Evolutionary conservation across 2,329 filamentous ascomycete genomes (phyloP).

Genomic region (Xenoacremonium recifei): DNA sequence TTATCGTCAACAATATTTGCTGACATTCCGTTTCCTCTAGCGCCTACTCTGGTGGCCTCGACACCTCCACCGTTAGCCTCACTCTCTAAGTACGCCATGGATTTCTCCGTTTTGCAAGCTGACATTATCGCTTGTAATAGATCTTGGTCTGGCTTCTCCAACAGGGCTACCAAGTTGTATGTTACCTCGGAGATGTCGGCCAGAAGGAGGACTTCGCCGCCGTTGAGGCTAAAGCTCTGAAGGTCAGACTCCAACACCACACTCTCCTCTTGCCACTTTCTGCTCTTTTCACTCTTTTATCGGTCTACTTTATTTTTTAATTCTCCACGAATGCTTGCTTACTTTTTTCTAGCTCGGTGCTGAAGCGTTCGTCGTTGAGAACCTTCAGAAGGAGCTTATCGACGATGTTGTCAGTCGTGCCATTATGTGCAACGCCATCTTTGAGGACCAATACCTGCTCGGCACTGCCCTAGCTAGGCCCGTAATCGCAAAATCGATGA

Average conservation of each 20-base stretch:
- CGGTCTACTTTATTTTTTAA: not conserved
- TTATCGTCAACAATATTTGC: not conserved
- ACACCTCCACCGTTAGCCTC: not conserved
- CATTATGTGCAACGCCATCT: slow-evolving; percentile 56
- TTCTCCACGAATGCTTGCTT: not conserved
- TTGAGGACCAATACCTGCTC: slow-evolving; percentile 51
- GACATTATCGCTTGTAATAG: not conserved
- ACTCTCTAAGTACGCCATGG: not conserved
- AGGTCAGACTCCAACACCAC: not conserved
- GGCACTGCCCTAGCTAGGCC: slow-evolving; percentile 62
- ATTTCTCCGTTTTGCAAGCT: not conserved
- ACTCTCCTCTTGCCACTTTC: not conserved
- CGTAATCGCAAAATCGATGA: slow-evolving; percentile 58
- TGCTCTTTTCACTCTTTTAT: not conserved
- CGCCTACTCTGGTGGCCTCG: not conserved
- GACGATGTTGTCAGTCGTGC: slow-evolving; percentile 75
- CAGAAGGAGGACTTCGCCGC: slow-evolving; percentile 70
- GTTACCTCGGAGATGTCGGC: slow-evolving; percentile 54
- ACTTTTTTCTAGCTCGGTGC: slow-evolving; percentile 17
- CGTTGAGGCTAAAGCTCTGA: slow-evolving; percentile 64
- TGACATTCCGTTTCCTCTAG: not conserved
- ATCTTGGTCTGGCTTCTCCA: not conserved
- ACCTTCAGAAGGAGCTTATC: slow-evolving; percentile 70
- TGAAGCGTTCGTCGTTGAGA: slow-evolving; percentile 48
- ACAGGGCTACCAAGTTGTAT: slow-evolving; percentile 16